These are phyloP conservation scores for Chlorella sp. DNA, from an alignment of 139 green algal genomes.

Conservation along the genomic window DNA sequence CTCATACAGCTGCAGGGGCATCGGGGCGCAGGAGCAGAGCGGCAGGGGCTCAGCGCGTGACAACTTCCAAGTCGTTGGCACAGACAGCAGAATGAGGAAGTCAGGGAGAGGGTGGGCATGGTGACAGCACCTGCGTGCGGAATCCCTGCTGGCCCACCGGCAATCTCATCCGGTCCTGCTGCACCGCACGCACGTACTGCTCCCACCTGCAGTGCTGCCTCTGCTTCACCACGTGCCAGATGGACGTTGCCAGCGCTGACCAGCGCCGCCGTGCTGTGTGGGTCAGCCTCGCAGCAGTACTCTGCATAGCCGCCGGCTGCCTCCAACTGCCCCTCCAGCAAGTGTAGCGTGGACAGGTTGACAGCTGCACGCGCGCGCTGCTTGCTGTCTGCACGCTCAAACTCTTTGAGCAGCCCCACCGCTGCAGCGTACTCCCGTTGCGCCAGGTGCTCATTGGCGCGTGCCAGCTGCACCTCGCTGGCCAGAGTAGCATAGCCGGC, in stretches of 20 bases:
- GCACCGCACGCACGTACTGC: not conserved
- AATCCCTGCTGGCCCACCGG: no score
- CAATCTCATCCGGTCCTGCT: no score
- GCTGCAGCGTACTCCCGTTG: constrained; percentile 74
- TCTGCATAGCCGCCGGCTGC: constrained; percentile 78
- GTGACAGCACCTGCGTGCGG: no score
- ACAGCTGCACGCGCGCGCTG: constrained; percentile 80
- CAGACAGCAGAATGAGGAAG: no score
- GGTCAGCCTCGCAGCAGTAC: constrained; percentile 76
- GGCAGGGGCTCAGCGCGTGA: no score
- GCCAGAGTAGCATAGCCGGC: constrained; percentile 52
- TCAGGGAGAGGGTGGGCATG: not conserved
- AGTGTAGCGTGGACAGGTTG: constrained; percentile 85
- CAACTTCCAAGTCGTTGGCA: no score
- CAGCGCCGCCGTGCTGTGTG: constrained; percentile 80
- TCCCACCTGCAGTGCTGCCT: constrained; percentile 31
- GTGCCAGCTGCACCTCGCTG: constrained; percentile 80
- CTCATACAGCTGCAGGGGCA: constrained; percentile 52
- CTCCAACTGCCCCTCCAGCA: constrained; percentile 75
- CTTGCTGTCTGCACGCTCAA: constrained; percentile 80
- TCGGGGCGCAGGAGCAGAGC: no score
- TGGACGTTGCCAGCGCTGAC: constrained; percentile 61
- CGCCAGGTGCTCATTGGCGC: constrained; percentile 73
- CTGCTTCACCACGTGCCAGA: constrained; percentile 9
- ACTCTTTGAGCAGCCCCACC: constrained; percentile 80